Base-by-base conservation (phyloP, 1,284 basidiomycete species). In the Rhodotorula sp. region DNA sequence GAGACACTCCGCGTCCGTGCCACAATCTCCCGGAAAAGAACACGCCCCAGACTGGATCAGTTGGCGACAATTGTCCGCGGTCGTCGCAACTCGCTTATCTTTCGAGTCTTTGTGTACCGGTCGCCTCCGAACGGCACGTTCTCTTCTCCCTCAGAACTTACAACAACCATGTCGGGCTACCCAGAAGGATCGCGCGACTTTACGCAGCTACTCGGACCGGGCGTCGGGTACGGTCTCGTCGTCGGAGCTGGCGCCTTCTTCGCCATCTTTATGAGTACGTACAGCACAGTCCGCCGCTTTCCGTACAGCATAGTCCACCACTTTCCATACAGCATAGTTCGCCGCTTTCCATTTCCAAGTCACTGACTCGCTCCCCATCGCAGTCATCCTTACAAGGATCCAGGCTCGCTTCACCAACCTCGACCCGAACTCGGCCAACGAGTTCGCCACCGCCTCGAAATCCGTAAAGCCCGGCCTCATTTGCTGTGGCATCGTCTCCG, bases 401-500 rank as follows among this genome's bases (percentile, higher is more conserved):
- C 75, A 75, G 29, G 46, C 18, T 26, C 68, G 68, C 61, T 78
- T 65, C 69, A 73, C 71, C 7, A 54, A 43, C 15, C 20, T 65
- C 46, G 56, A 70, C 34, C 65, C 71, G 3, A 62, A 64, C 5
- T 62, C 67, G 6, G 73, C 73, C 0, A 63, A 46, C 47, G 77
- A 78, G 47, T 78, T 78, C 59, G 64, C 68, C 14, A 70, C 75
- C 10, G 72, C 72, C 4, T 58, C 54, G 4, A 57, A 67, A 2
- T 51, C 31, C 1, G 58, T 69, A 26, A 69, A 74, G 34, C 66
- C 72, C 3, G 72, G 72, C 1, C 54, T 74, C 5, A 65, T 74
- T 34, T 65, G 64, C 47, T 73, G 72, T 29, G 66, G 47, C 14
- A 94, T 97, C 74, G 92, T 95, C 18, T 87, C 85, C 56, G 86